phyloP scores from a whole-genome alignment of 331 rosid genomes.

The Quercus phellos region DNA sequence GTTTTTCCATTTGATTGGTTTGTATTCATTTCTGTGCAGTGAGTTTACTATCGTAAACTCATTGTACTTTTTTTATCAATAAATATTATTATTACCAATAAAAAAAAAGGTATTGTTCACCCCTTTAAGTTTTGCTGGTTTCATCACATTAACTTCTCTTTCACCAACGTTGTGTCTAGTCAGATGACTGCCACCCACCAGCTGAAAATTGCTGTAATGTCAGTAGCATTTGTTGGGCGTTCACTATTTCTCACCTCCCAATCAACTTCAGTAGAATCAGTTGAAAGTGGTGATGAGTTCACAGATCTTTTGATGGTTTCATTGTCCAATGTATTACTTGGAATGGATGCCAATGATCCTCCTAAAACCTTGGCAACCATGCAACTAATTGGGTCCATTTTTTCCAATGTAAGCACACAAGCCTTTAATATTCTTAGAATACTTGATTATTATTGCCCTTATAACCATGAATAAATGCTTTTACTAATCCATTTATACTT shows the following conservation, averaged over 20 bases:
- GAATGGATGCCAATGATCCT: constrained; percentile 99
- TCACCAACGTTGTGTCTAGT: constrained; percentile 43
- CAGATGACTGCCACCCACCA: constrained; percentile 99
- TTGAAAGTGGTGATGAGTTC: constrained; percentile 52
- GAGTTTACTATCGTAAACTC: too few species aligned
- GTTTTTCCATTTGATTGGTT: too few species aligned
- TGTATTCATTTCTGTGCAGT: too few species aligned
- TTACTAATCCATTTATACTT: constrained; percentile 30
- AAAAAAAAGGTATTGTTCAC: constrained; percentile 2
- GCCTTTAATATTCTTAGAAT: not conserved
- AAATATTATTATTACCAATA: too few species aligned
- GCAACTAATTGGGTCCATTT: constrained; percentile 91
- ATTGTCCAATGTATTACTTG: constrained; percentile 91
- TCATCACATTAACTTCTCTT: constrained; percentile 32
- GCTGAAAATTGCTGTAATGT: constrained; percentile 93
- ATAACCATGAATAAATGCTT: not conserved
- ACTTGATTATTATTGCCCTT: not conserved
- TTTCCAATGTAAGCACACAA: constrained; percentile 77
- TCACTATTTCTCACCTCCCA: constrained; percentile 72
- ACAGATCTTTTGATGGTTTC: constrained; percentile 85
- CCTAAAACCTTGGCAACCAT: constrained; percentile 99
- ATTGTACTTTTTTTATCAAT: too few species aligned
- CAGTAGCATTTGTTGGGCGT: constrained; percentile 97
- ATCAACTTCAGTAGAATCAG: constrained; percentile 46
- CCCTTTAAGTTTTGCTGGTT: constrained; percentile 6